These are phyloP conservation scores for Lepidium africanum DNA, from an alignment of 345 rosid genomes.

Conservation along the genomic window DNA sequence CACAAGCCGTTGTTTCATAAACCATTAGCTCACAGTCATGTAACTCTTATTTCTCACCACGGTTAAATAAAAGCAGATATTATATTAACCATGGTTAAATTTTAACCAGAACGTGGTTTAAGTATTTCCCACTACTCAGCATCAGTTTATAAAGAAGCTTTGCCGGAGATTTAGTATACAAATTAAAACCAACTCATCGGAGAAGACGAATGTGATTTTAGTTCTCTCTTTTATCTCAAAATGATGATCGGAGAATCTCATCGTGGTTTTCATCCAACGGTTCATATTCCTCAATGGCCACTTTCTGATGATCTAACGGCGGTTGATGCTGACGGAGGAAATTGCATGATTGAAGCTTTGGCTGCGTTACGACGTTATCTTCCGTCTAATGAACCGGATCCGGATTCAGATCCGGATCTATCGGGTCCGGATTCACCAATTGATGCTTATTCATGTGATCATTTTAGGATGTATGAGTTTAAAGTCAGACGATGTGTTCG, in stretches of 20 bases:
- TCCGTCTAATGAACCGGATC: conserved; percentile 48
- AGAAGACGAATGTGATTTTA: conserved; percentile 33
- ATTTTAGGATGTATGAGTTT: conserved; percentile 87
- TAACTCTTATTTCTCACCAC: neutral
- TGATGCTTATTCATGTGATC: conserved; percentile 72
- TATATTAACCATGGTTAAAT: conserved; percentile 28
- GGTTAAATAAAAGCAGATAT: conserved; percentile 14
- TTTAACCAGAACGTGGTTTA: conserved; percentile 28
- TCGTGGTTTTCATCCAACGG: conserved; percentile 45
- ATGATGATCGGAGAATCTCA: conserved; percentile 77
- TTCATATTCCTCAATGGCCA: conserved; percentile 57
- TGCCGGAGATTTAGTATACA: conserved; percentile 30
- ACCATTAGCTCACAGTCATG: neutral
- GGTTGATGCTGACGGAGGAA: conserved; percentile 19
- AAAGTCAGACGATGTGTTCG: conserved; percentile 77
- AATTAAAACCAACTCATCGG: neutral
- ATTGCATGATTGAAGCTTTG: conserved; percentile 40
- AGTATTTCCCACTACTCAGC: neutral
- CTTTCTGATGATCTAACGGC: conserved; percentile 36
- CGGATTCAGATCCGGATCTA: conserved; percentile 42
- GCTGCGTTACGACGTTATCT: conserved; percentile 57
- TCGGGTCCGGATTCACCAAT: conserved; percentile 40
- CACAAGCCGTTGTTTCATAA: neutral
- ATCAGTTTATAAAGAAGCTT: conserved; percentile 41
- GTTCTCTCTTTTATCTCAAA: neutral